Base-by-base conservation (phyloP, 2,329 filamentous ascomycete genomes). In the Stagonosporopsis chrysanthemi region DNA sequence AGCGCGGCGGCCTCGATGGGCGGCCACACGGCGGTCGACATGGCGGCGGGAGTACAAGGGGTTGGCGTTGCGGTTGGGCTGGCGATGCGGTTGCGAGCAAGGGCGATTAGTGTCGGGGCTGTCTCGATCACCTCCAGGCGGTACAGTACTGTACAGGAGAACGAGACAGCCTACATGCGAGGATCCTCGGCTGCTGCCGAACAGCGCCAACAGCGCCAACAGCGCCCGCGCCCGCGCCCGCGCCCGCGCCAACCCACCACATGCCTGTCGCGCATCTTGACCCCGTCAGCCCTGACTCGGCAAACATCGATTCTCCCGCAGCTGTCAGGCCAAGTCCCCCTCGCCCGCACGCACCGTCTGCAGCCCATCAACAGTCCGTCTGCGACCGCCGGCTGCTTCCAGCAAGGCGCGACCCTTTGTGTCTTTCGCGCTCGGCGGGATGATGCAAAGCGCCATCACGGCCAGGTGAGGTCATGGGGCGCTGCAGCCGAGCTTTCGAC, bases 1-100 rank as follows among this genome's bases (percentile, higher is more conserved):
- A 88, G 77, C 61, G 81, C 76, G 47, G 80, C 79, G 29, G 79
- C 75, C 19, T 82, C 74, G 36, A 87, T 80, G 50, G 83, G 81
- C 56, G 86, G 86, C 78, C 86, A 88, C 50, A 86, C 80, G 72
- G 84, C 82, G 40, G 85, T 84, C 17, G 86, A 85, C 86, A 88
- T 88, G 66, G 43, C 14, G 40, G 40, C 7, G 29, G 3, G 19
- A 3, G 19, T 19, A 2, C 19, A 19, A 19, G 19, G 19, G 19
- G 19, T 19, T 19, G n/a, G n/a, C n/a, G n/a, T n/a, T n/a, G n/a
- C n/a, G n/a, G n/a, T n/a, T n/a, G n/a, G n/a, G n/a, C n/a, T n/a
- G n/a, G n/a, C n/a, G n/a, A n/a, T n/a, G n/a, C n/a, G n/a, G n/a
- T n/a, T n/a, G n/a, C n/a, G n/a, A n/a, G n/a, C n/a, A n/a, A n/a